Evolutionary conservation across 2,329 filamentous ascomycete genomes (phyloP).

Genomic region (Didymella pinodella): DNA sequence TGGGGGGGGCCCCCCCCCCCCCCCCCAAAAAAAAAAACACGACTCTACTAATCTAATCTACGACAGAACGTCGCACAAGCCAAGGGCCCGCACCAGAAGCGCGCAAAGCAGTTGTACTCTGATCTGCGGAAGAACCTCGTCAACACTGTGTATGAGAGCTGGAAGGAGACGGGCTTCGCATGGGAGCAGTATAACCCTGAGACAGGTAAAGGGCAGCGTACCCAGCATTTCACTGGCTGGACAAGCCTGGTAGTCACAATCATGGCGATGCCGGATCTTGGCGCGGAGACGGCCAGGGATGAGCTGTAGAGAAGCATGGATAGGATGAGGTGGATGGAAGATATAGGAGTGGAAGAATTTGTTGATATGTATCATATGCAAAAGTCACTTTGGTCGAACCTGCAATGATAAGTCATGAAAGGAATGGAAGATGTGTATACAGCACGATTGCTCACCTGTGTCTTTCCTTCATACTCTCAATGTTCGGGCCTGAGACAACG

Average conservation of each 20-base stretch:
- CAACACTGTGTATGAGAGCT: conserved; percentile 85
- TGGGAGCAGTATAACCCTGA: conserved; percentile 99
- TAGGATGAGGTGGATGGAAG: too few species aligned
- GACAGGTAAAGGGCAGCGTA: conserved; percentile 90
- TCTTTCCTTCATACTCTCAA: too few species aligned
- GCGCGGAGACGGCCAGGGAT: conserved; percentile 36
- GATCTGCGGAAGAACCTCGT: conserved; percentile 83
- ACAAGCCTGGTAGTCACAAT: conserved; percentile 98
- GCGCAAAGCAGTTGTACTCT: conserved; percentile 77
- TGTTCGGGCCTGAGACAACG: too few species aligned
- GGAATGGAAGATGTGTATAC: too few species aligned
- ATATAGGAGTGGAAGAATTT: too few species aligned
- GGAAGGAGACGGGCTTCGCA: conserved; percentile 91
- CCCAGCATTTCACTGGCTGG: conserved; percentile 98
- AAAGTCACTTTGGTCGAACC: too few species aligned
- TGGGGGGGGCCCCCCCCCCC: too few species aligned
- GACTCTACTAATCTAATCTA: conserved; percentile 11
- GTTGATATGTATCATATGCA: too few species aligned
- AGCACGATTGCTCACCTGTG: too few species aligned
- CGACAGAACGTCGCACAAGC: conserved; percentile 68
- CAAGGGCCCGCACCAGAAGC: conserved; percentile 70
- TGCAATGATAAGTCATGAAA: too few species aligned
- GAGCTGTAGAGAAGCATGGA: conserved; percentile 32
- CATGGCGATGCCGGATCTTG: conserved; percentile 87
- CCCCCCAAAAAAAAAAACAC: too few species aligned